A percentile compares a stretch with the other conserved stretches of the same genome.
phyloP scores from a whole-genome alignment of 805 yeast species.

The Starmera caribaea region DNA sequence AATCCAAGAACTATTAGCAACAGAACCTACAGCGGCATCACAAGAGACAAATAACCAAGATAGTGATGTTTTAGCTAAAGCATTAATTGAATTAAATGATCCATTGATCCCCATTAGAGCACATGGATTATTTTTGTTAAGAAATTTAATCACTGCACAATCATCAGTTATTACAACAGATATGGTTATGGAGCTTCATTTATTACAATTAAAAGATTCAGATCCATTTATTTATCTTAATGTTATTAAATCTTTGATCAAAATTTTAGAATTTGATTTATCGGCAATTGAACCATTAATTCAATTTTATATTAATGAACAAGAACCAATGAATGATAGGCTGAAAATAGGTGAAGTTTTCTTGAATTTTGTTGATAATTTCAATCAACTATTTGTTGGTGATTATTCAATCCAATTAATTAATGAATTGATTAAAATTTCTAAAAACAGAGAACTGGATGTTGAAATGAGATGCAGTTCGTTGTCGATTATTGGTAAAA shows the following conservation, averaged over 20 bases:
- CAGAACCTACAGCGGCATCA: neutral
- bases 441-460: conserved; percentile 35
- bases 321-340: conserved; percentile 47
- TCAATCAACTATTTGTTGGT: conserved; percentile 41
- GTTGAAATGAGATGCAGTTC: conserved; percentile 72
- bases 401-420: conserved; percentile 32
- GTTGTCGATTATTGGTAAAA: conserved; percentile 71
- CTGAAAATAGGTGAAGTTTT: conserved; percentile 79
- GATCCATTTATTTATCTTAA: conserved; percentile 87
- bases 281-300: conserved; percentile 28
- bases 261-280: conserved; percentile 39
- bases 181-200: conserved; percentile 50
- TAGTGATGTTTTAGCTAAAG: conserved; percentile 38
- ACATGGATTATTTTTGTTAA: conserved; percentile 63
- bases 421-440: conserved; percentile 29
- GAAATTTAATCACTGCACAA: conserved; percentile 39
- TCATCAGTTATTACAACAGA: conserved; percentile 43
- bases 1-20: conserved; percentile 12
- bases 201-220: conserved; percentile 56
- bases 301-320: conserved; percentile 26
- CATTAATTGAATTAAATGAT: conserved; percentile 61
- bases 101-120: conserved; percentile 80
- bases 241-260: conserved; percentile 68
- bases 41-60: conserved; percentile 19
- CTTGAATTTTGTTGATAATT: conserved; percentile 41